Conservation (phyloP, 2,329 filamentous ascomycete species). For the Ceratocystis cacaofunesta region DNA sequence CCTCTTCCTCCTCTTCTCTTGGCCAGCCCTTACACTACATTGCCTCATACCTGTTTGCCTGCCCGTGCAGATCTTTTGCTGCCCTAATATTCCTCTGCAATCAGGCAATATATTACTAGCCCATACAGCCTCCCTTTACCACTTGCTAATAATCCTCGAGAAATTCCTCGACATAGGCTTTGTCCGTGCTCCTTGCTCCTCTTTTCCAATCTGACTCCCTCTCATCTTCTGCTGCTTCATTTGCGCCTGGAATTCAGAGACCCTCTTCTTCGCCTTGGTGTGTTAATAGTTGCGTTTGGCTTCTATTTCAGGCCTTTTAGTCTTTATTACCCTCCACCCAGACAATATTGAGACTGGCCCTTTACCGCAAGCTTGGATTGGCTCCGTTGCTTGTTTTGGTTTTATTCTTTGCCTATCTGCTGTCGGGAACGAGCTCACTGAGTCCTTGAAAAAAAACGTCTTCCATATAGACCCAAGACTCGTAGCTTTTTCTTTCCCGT, state of each 20-base stretch:
- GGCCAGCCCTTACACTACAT: neutral
- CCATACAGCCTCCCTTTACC: neutral
- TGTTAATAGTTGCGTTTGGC: neutral
- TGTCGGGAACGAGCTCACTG: neutral
- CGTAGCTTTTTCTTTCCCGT: neutral
- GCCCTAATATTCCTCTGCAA: neutral
- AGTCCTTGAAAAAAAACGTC: neutral
- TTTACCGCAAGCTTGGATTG: neutral
- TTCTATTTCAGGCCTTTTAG: neutral
- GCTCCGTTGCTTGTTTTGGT: neutral
- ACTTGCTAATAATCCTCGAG: neutral
- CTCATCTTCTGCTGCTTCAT: neutral
- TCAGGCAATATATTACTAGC: neutral
- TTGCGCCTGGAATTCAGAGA: neutral
- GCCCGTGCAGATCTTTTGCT: neutral
- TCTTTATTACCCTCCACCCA: neutral
- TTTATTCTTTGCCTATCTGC: neutral
- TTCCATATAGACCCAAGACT: constrained; percentile 1
- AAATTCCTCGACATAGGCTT: neutral
- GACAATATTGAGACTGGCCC: neutral
- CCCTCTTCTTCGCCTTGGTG: neutral
- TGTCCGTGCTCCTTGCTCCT: neutral
- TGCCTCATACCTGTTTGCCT: neutral
- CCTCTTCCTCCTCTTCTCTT: neutral
- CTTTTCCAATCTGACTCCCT: neutral